phyloP scores from a whole-genome alignment of 306 rosid genomes.

The Cucurbita moschata region DNA sequence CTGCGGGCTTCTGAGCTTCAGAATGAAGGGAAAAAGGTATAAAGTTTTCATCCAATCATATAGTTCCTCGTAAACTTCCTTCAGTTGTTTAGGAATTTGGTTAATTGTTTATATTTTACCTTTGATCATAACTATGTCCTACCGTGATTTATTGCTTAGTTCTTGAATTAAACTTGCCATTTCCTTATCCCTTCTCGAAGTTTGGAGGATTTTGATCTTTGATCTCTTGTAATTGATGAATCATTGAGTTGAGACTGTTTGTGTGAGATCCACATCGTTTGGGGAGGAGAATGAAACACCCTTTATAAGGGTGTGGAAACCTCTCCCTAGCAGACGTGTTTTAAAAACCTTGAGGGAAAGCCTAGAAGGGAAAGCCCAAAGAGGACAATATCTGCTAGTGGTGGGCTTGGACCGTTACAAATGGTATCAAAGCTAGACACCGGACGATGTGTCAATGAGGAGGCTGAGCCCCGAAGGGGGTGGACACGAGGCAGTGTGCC shows the following conservation, averaged over 20 bases:
- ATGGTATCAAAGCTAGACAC: no score
- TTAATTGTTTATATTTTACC: neutral
- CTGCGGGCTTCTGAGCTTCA: constrained; percentile 96
- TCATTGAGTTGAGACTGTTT: neutral
- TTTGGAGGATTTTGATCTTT: neutral
- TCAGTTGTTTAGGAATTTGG: neutral
- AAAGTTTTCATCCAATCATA: neutral
- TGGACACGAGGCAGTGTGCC: no score
- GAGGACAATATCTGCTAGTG: no score
- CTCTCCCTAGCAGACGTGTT: no score
- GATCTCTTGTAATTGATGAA: neutral
- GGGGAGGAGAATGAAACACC: no score
- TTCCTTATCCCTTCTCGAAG: neutral
- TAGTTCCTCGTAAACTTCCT: neutral
- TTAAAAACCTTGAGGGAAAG: no score
- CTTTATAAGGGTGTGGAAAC: no score
- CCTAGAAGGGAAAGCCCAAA: no score
- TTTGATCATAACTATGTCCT: neutral
- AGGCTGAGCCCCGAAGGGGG: no score
- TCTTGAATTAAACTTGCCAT: neutral
- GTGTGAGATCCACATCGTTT: no score
- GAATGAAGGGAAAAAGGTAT: constrained; percentile 92
- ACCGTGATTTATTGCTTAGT: neutral
- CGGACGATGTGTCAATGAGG: no score
- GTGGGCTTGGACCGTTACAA: no score